Evolutionary conservation across 495 filamentous ascomycete genomes (phyloP), one percentile per base, ranked within the genome.

Genomic region (Penicillium samsonianum): DNA sequence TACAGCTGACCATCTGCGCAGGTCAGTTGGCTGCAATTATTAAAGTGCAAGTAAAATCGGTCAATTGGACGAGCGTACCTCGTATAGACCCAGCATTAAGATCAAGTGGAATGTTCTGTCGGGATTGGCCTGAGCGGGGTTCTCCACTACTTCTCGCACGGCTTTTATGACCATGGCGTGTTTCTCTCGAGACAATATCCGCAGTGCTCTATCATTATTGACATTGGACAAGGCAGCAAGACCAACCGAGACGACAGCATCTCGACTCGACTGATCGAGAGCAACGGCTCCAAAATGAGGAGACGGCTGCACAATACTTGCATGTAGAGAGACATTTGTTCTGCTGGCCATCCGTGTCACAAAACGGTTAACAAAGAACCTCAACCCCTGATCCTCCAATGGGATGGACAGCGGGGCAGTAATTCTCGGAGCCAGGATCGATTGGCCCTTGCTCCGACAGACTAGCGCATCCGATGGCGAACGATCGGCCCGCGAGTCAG

Each of bases 181-280:
- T 41, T 64, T 70, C 38, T 68, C 62, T 42, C 61, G 38, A 5
- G 67, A 60, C n/a, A 55, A 49, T 33, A 53, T 56, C 28, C 23
- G 49, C 26, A 65, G 33, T 7, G 53, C 30, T 33, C 55, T 64
- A 25, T 70, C 63, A 7, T 51, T 49, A 23, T 35, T 66, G 37
- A 68, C 56, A 47, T 70, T 70, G 20, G 67, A 52, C 40, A 68
- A 55, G 11, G 65, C 67, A 22, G 62, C 62, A 23, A 70, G 46
- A 2, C 67, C 67, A 50, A 68, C 65, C 28, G 65, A 48, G n/a
- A 66, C 31, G 14, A 62, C 35, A 7, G 65, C 62, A 56, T 70
- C 57, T 52, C 58, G 61, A 42, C 60, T 45, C 12, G 58, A 38
- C 38, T 33, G 25, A 23, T 63, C 51, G 11, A 33, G 26, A 10